Evolutionary conservation across 192 early-diverging fungal species (phyloP), one percentile per base, ranked within the genome.

Genomic region (Globomyces pollinis-pini): DNA sequence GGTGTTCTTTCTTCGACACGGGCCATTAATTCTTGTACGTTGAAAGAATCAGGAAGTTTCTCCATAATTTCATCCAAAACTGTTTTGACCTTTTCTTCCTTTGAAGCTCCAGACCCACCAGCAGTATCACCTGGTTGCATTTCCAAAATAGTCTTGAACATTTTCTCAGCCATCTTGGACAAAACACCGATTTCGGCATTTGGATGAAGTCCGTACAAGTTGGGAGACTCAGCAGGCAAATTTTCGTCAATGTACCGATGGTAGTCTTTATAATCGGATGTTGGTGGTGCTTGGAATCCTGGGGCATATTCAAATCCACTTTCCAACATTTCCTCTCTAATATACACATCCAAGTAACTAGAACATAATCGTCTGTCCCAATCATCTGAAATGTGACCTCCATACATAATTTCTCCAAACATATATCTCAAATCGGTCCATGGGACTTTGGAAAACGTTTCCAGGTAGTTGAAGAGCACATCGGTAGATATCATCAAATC

Each of bases 381-480:
- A 47, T 83, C 82, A 50, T 84, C 82, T 5, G 80, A 83, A 66
- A 84, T 84, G 41, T 84, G 82, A n/a, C 82, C 82, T 23, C 82
- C 82, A 54, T 84, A 84, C 81, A 83, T 83, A 59, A 83, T 83
- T 47, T 83, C 79, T 13, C 82, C 82, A 72, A 84, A 75, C 60
- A 84, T 84, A 62, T 84, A 84, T 24, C 78, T 59, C 18, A 84
- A 59, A 68, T 84, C 82, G 28, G 74, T 73, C 82, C 82, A 84
- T 11, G 82, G 82, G 4, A 84, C 77, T 56, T 83, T 83, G 11
- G 80, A 58, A 62, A 81, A 84, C 13, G 75, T 74, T 59, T 76
- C 53, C 30, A 60, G 18, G 34, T 53, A 68, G 65, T 84, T 84
- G 67, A 69, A 83, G 15, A 84, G 61, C 41, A 84, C 82, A 62